Percentiles rank a stretch among this genome's conserved stretches.
These are phyloP conservation scores for Melanomma pulvis-pyrius DNA, from an alignment of 495 filamentous ascomycete genomes.

Conservation along the genomic window DNA sequence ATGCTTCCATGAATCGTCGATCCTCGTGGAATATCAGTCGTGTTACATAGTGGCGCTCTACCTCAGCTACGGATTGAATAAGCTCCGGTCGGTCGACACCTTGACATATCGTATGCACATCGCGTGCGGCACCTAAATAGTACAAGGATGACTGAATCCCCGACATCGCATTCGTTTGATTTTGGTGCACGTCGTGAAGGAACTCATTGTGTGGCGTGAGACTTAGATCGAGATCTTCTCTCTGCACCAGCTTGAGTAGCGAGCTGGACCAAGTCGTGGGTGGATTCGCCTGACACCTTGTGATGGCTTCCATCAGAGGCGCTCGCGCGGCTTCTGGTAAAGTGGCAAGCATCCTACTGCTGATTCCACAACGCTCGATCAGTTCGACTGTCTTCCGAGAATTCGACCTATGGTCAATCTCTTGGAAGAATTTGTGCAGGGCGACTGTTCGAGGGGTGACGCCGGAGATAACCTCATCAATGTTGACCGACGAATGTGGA, in stretches of 20 bases:
- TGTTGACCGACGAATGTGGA: slow-evolving; percentile 28
- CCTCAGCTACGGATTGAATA: slow-evolving; percentile 55
- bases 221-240: slow-evolving; percentile 67
- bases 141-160: slow-evolving; percentile 40
- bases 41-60: slow-evolving; percentile 78
- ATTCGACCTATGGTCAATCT: slow-evolving; percentile 7
- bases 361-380: slow-evolving; percentile 64
- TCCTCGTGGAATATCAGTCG: slow-evolving; percentile 88
- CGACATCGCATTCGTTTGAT: slow-evolving; percentile 44
- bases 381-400: slow-evolving; percentile 51
- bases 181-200: slow-evolving; percentile 40
- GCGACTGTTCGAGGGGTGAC: slow-evolving; percentile 37
- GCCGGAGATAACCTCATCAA: slow-evolving; percentile 23
- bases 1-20: slow-evolving; percentile 79
- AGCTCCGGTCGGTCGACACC: slow-evolving; percentile 50
- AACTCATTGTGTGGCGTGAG: slow-evolving; percentile 8
- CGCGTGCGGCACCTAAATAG: slow-evolving; percentile 51
- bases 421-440: slow-evolving; percentile 45
- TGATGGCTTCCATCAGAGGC: slow-evolving; percentile 81
- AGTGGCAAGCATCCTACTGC: slow-evolving; percentile 65
- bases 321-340: slow-evolving; percentile 80
- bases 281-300: slow-evolving; percentile 76
- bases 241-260: slow-evolving; percentile 74
- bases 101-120: slow-evolving; percentile 73
- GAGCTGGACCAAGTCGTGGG: slow-evolving; percentile 72